Evolutionary conservation across 306 rosid species (phyloP), one percentile per base, ranked within the genome.

Genomic region (Astragalus membranaceus): DNA sequence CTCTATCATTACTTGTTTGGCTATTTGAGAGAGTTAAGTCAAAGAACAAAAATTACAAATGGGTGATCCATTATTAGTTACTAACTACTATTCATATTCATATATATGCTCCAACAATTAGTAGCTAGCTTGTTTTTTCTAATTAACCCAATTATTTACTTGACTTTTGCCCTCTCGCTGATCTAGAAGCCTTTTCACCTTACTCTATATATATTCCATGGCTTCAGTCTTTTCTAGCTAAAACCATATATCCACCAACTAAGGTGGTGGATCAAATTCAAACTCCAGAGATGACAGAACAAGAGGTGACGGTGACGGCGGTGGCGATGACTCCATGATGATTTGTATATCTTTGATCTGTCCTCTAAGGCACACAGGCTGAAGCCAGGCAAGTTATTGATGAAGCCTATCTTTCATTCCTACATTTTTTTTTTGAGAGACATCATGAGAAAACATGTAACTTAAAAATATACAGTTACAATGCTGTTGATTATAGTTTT

Each of bases 301-400:
- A 26, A 67, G 7, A 49, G 54, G 26, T 59, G 66, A 36, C 4
- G 65, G 4, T 46, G 48, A 43, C 0, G 41, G 3, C 3, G 41
- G 5, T 8, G 3, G 3, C 41, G 33, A 37, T 26, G 32, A 73
- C 10, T 72, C 42, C 72, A 60, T 47, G 73, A 72, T 75, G 70
- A 68, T 59, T 23, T 35, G n/a, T 62, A 13, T 63, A 23, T 72
- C 20, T 72, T 44, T 52, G 23, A 20, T 20, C 37, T 69, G 48
- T 66, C 41, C 32, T 6, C 30, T 35, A 10, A 5, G 86, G 86
- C 86, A 82, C 86, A 82, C 86, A 82, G 86, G 86, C 83, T 75
- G n/a, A 82, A 82, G 86, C 86, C 86, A 82, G 86, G 86, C 86
- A 82, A 74, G 68, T 71, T 81, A 70, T 54, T 70, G 47, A 74